A percentile compares a stretch with the other conserved stretches of the same genome.
phyloP scores from a whole-genome alignment of 495 filamentous ascomycete species.

The Tuber indicum region DNA sequence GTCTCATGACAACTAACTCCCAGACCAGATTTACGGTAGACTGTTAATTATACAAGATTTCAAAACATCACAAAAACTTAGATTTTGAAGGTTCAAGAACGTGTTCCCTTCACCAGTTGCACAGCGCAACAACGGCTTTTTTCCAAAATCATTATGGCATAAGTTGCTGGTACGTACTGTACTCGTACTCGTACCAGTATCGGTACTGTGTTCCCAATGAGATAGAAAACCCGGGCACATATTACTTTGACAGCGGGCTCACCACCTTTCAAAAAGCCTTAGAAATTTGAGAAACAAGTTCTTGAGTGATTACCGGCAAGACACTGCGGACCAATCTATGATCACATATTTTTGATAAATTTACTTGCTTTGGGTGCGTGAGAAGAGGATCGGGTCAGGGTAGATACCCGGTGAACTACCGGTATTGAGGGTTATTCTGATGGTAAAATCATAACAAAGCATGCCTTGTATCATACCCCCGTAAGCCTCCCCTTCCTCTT shows the following conservation, averaged over 20 bases:
- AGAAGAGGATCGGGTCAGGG: not conserved
- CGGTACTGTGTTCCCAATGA: not conserved
- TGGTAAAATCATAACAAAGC: not conserved
- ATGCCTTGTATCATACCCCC: not conserved
- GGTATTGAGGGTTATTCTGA: not conserved
- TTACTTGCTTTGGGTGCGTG: too few species aligned
- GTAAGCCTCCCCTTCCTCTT: not conserved
- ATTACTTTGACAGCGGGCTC: too few species aligned
- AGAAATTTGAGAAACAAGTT: too few species aligned
- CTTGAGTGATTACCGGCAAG: too few species aligned
- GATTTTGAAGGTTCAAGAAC: not conserved
- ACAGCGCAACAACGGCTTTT: not conserved
- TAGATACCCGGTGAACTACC: not conserved
- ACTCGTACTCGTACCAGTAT: not conserved
- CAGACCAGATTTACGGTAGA: not conserved
- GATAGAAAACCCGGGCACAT: too few species aligned
- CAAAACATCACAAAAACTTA: not conserved
- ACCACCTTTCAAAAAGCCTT: too few species aligned
- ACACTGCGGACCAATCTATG: too few species aligned
- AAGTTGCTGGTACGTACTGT: too few species aligned
- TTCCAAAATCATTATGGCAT: not conserved
- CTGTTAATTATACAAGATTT: not conserved
- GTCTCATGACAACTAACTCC: not conserved
- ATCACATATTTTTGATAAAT: too few species aligned
- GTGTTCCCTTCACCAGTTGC: not conserved